Evolutionary conservation across 1,284 basidiomycete genomes (phyloP), one percentile per base, ranked within the genome.

Genomic region (Golubevia sp.): DNA sequence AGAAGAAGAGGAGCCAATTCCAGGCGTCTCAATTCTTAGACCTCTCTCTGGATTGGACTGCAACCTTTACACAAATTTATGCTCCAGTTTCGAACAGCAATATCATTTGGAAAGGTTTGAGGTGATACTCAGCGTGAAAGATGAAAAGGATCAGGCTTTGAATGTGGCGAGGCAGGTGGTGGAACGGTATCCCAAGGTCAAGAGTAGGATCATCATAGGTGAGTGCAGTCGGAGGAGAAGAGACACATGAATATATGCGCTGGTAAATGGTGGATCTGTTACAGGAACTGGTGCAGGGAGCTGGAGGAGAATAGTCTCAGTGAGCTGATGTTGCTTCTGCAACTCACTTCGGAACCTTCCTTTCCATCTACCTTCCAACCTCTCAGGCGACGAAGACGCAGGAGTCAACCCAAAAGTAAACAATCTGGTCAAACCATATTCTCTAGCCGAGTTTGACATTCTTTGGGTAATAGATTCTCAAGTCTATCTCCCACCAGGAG

Each of bases 391-490:
- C 55, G 83, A 85, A 30, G 62, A 69, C 13, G 84, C 96, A 20
- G 95, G 96, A 1, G 91, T 94, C 49, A 99, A 99, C 78, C 97
- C 97, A 1, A 99, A 99, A 86, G 91, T 99, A 77, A 98, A 97
- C 86, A 99, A 99, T 82, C 89, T 99, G 49, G 88, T 96, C 66
- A 89, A 90, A 48, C 88, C 94, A 2, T 97, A 96, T 83, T 68
- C 74, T 2, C 86, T 86, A 49, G 95, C 96, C 0, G 85, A 87
- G 61, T 87, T 96, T 83, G 94, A 99, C 80, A 92, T 98, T 56
- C 86, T 99, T 55, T 99, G 96, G 96, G 91, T 99, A 11, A 87
- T 99, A 56, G 97, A 99, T 84, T 96, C 94, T 21, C 97, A 97
- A 71, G 89, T 98, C 55, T 89, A 90, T 69, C 89, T 91, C 18